Percentiles rank a stretch among this genome's conserved stretches.
These are phyloP conservation scores for Syzygium syzygioides DNA, from an alignment of 441 rosid species.

Conservation along the genomic window DNA sequence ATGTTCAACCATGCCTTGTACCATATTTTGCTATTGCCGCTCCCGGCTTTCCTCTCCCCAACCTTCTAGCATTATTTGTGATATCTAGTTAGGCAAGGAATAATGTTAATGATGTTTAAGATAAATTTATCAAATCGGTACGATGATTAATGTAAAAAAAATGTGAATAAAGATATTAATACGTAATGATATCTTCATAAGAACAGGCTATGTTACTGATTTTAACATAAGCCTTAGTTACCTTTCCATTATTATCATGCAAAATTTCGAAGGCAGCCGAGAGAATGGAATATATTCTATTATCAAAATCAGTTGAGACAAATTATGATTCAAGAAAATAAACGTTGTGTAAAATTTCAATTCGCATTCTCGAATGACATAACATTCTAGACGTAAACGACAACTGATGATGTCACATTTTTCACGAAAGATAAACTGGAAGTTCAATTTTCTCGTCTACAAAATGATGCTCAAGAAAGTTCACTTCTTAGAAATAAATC, in stretches of 20 bases:
- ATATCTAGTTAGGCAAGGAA: background rate
- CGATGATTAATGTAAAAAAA: background rate
- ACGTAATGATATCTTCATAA: background rate
- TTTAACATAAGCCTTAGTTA: background rate
- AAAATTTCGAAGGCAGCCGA: accelerated
- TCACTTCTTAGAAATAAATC: background rate
- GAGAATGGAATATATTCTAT: background rate
- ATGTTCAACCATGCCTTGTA: no score
- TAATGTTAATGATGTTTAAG: background rate
- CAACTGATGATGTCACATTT: background rate
- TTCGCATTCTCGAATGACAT: background rate
- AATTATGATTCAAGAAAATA: background rate
- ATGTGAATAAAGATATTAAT: background rate
- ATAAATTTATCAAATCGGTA: background rate
- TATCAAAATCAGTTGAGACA: background rate
- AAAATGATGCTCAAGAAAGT: background rate
- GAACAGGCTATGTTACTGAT: background rate
- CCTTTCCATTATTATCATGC: background rate
- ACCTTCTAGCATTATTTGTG: no score
- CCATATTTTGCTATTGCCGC: no score
- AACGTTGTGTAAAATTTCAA: background rate
- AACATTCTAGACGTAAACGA: background rate
- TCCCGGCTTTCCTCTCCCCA: no score
- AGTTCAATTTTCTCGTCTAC: background rate
- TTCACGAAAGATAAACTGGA: background rate